Conservation (phyloP, 805 yeast species). For the Diddensiella santjacobensis region DNA sequence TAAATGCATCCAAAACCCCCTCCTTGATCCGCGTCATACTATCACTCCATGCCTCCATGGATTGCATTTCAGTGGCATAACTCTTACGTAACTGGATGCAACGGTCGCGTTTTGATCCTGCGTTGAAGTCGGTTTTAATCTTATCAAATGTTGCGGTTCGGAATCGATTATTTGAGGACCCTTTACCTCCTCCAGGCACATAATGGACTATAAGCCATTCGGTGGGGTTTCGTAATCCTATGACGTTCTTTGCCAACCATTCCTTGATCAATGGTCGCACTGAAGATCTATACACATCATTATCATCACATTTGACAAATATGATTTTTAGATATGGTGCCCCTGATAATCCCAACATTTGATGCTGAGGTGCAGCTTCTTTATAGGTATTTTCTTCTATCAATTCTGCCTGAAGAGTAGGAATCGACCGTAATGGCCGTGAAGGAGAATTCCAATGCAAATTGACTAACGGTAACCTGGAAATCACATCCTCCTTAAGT, state of each 20-base stretch:
- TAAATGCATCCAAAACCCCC: conserved; percentile 52
- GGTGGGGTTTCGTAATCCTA: conserved; percentile 41
- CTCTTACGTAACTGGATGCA: conserved; percentile 31
- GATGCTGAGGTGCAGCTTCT: conserved; percentile 33
- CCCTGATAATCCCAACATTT: conserved; percentile 38
- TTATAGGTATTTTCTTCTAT: conserved; percentile 53
- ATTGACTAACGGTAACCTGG: conserved; percentile 54
- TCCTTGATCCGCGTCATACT: conserved; percentile 45
- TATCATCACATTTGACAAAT: conserved; percentile 58
- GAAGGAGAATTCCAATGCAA: conserved; percentile 62
- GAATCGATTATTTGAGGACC: conserved; percentile 35
- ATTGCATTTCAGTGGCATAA: conserved; percentile 17
- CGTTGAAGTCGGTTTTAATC: conserved; percentile 48
- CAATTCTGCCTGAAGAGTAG: conserved; percentile 50
- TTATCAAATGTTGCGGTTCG: conserved; percentile 52
- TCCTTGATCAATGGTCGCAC: conserved; percentile 78
- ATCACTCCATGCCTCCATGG: conserved; percentile 47
- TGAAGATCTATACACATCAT: conserved; percentile 73
- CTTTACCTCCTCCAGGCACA: conserved; percentile 39
- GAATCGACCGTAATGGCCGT: conserved; percentile 61
- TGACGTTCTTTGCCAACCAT: conserved; percentile 58
- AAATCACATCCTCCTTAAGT: conserved; percentile 41
- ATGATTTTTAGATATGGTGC: conserved; percentile 62
- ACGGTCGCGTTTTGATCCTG: conserved; percentile 35
- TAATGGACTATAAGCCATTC: conserved; percentile 62